Evolutionary conservation across 495 filamentous ascomycete genomes (phyloP).

Genomic region (Neurospora sp.): DNA sequence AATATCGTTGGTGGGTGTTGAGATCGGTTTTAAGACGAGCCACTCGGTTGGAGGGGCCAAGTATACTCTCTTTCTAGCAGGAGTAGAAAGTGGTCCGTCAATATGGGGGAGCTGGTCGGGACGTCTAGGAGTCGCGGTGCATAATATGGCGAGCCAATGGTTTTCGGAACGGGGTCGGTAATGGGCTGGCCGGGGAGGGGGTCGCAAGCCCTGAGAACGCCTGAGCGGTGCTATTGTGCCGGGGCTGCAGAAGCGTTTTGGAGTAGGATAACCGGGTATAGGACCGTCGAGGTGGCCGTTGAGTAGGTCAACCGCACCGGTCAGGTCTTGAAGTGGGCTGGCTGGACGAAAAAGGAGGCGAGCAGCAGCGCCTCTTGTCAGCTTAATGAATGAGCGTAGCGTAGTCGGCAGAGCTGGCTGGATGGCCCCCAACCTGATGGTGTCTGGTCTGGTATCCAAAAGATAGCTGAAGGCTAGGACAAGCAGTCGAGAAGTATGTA

Average conservation of each 20-base stretch:
- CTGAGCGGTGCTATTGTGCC: conserved; percentile 10
- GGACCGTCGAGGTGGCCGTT: conserved; percentile 9
- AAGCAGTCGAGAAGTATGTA: neutral
- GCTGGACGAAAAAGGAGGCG: neutral
- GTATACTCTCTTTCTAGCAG: conserved; percentile 1
- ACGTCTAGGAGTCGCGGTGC: conserved; percentile 19
- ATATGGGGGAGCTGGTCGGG: conserved; percentile 12
- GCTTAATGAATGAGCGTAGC: neutral
- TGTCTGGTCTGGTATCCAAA: neutral
- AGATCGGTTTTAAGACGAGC: conserved; percentile 12
- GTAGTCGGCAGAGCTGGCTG: neutral
- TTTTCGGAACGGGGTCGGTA: conserved; percentile 19
- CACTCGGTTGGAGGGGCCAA: conserved; percentile 11
- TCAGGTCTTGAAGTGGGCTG: conserved; percentile 1
- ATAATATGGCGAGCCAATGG: conserved; percentile 23
- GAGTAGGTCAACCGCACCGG: conserved; percentile 8
- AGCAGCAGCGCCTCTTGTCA: neutral
- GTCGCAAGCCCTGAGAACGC: conserved; percentile 8
- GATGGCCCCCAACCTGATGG: neutral
- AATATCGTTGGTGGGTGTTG: conserved; percentile 9
- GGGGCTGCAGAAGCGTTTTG: conserved; percentile 16
- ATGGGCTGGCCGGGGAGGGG: conserved; percentile 16
- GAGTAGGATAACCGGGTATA: conserved; percentile 1
- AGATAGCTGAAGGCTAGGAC: neutral
- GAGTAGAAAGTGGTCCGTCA: conserved; percentile 17